Evolutionary conservation across 805 yeast genomes (phyloP).

Genomic region (Wickerhamiella siamensis): DNA sequence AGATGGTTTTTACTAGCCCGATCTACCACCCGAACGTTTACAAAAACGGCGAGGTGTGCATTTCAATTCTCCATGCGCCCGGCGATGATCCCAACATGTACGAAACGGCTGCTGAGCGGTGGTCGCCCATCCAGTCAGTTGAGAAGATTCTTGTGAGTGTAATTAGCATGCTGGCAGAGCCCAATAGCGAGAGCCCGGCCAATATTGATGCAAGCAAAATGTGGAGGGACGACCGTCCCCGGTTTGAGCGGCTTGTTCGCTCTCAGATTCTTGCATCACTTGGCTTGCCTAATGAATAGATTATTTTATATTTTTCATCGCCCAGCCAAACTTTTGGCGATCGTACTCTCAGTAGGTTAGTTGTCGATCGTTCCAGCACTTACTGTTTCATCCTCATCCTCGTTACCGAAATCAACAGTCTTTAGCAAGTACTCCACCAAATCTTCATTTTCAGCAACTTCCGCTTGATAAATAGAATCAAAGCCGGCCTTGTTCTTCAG

Average conservation of each 20-base stretch:
- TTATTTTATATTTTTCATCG: too few relatives aligned
- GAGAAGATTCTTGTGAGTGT: conserved; percentile 89
- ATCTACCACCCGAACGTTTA: conserved; percentile 87
- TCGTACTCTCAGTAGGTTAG: neutral
- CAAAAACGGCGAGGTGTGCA: conserved; percentile 90
- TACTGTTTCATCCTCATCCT: conserved; percentile 35
- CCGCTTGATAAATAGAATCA: conserved; percentile 84
- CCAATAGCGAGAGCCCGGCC: conserved; percentile 93
- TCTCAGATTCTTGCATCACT: conserved; percentile 54
- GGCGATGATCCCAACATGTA: conserved; percentile 96
- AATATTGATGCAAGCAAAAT: conserved; percentile 67
- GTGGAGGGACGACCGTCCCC: conserved; percentile 74
- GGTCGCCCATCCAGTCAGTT: conserved; percentile 98
- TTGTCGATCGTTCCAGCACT: neutral
- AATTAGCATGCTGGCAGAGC: conserved; percentile 88
- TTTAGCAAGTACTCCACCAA: conserved; percentile 65
- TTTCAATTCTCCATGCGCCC: conserved; percentile 86
- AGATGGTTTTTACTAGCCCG: conserved; percentile 60
- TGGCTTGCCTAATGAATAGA: conserved; percentile 35
- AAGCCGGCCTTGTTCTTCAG: conserved; percentile 59
- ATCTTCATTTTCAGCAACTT: conserved; percentile 55
- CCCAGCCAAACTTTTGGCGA: neutral
- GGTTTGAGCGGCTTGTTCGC: conserved; percentile 51
- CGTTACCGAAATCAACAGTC: conserved; percentile 56
- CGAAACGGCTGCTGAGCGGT: conserved; percentile 88